These are phyloP conservation scores for Cornus kousa DNA, from an alignment of 148 eudicot species.

Conservation along the genomic window DNA sequence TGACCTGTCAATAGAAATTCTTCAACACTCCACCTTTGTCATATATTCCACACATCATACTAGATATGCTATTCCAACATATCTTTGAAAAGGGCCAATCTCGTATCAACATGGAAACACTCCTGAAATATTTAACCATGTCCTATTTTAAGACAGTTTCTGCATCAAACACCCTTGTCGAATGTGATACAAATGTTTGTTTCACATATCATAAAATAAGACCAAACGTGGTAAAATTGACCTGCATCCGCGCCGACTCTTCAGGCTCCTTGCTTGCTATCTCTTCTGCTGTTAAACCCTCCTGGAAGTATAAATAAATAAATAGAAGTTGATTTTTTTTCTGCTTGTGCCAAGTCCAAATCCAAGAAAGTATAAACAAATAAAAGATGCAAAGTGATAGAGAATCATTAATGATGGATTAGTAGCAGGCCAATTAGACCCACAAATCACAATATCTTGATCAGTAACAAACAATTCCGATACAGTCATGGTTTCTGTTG, in stretches of 20 bases:
- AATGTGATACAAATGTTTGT: neutral
- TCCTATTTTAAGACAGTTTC: neutral
- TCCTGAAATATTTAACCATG: neutral
- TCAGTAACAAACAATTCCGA: neutral
- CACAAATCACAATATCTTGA: neutral
- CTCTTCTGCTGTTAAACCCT: conserved; percentile 90
- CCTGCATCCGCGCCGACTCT: conserved; percentile 77
- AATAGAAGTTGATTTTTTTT: neutral
- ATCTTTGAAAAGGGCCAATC: neutral
- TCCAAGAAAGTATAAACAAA: neutral
- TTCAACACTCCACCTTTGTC: too few species aligned
- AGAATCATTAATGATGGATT: neutral
- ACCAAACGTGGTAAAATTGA: conserved; percentile 9
- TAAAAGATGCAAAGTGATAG: neutral
- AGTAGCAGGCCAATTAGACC: neutral
- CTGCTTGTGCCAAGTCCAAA: neutral
- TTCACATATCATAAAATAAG: neutral
- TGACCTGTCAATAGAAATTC: too few species aligned
- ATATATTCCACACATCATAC: too few species aligned
- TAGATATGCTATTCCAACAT: neutral
- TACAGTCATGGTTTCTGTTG: neutral
- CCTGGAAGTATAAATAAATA: conserved; percentile 35
- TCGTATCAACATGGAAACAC: neutral
- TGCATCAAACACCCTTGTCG: neutral
- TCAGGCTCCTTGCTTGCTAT: conserved; percentile 82